Conservation (phyloP, 2,329 filamentous ascomycete genomes). For the Aspergillus nomiae region DNA sequence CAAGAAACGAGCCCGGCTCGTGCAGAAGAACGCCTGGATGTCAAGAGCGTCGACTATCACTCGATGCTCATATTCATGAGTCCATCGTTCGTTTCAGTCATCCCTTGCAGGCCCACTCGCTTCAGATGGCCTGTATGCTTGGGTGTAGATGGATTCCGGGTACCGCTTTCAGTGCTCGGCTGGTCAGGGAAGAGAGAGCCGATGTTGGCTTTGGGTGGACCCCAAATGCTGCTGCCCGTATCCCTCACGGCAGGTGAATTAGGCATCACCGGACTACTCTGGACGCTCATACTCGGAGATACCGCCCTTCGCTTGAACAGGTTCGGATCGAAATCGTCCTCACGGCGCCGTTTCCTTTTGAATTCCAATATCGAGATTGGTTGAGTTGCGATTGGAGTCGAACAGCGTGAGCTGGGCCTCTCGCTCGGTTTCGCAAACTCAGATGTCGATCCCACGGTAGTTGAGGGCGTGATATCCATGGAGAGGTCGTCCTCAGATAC, state of each 20-base stretch:
- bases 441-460: constrained; percentile 27
- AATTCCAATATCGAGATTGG: constrained; percentile 69
- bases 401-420: constrained; percentile 40
- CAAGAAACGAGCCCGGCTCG: constrained; percentile 14
- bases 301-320: constrained; percentile 91
- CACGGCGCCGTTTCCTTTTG: constrained; percentile 77
- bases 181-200: constrained; percentile 53
- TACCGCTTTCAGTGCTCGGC: constrained; percentile 52
- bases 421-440: constrained; percentile 38
- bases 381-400: constrained; percentile 43
- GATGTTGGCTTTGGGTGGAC: constrained; percentile 65
- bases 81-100: constrained; percentile 93
- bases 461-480: constrained; percentile 45
- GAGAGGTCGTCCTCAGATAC: constrained; percentile 43
- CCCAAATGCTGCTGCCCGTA: constrained; percentile 62
- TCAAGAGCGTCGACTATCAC: constrained; percentile 44
- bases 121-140: constrained; percentile 49
- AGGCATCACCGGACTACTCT: constrained; percentile 80
- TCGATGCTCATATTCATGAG: constrained; percentile 98
- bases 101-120: constrained; percentile 81
- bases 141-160: constrained; percentile 54
- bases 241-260: constrained; percentile 81
- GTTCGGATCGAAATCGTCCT: constrained; percentile 85
- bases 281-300: constrained; percentile 84
- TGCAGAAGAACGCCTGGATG: background rate